Evolutionary conservation across 768 basidiomycete genomes (phyloP).

Genomic region (Xerocomellus dryophilus): DNA sequence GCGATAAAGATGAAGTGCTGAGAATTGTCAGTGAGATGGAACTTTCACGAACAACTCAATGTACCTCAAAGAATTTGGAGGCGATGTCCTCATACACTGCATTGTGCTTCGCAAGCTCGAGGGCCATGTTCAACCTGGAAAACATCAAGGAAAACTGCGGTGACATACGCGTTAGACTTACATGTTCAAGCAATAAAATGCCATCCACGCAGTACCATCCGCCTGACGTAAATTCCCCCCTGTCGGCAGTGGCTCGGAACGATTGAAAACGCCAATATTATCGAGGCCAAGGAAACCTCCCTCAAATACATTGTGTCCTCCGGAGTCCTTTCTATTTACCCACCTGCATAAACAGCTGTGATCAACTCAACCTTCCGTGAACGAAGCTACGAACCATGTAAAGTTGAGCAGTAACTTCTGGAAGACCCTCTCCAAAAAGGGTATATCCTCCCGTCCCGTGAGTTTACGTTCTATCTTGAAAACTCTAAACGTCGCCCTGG

Average conservation of each 20-base stretch:
- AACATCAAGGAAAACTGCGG: slow-evolving; percentile 1
- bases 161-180: slow-evolving; percentile 32
- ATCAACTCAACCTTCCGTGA: not conserved
- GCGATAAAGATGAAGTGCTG: slow-evolving; percentile 98
- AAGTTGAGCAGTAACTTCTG: slow-evolving; percentile 96
- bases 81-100: slow-evolving; percentile 98
- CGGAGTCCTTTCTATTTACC: slow-evolving; percentile 97
- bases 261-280: slow-evolving; percentile 97
- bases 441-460: slow-evolving; percentile 83
- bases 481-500: slow-evolving; percentile 92
- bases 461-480: slow-evolving; percentile 99
- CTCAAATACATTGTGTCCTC: slow-evolving; percentile 95
- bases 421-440: slow-evolving; percentile 96
- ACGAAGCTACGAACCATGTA: slow-evolving; percentile 64
- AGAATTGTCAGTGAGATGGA: slow-evolving; percentile 15
- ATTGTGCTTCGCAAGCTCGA: slow-evolving; percentile 97
- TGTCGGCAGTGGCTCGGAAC: slow-evolving; percentile 93
- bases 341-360: slow-evolving; percentile 52
- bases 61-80: slow-evolving; percentile 91
- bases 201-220: slow-evolving; percentile 99
- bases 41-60: slow-evolving; percentile 7
- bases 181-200: slow-evolving; percentile 98
- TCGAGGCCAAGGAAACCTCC: slow-evolving; percentile 97
- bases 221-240: slow-evolving; percentile 94
- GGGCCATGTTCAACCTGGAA: slow-evolving; percentile 87